These are phyloP conservation scores for Cucumis hystrix DNA, from an alignment of 306 rosid genomes.

Conservation along the genomic window DNA sequence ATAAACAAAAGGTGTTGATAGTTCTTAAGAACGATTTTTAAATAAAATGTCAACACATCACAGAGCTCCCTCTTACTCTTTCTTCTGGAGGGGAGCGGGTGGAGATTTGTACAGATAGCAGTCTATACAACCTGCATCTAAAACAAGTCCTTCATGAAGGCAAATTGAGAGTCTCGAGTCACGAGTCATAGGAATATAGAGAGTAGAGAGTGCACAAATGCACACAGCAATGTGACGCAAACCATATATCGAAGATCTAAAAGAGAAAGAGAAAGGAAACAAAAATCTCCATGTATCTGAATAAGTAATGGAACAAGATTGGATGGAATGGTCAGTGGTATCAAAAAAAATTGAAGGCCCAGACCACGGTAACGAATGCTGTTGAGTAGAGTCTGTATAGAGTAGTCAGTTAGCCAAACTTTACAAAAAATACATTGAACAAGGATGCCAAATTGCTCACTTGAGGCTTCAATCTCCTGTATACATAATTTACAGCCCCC, in stretches of 20 bases:
- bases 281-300: neutral
- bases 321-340: slow-evolving; percentile 12
- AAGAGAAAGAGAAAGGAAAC: neutral
- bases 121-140: neutral
- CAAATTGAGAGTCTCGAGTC: neutral
- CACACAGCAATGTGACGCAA: neutral
- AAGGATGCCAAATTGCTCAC: slow-evolving; percentile 44
- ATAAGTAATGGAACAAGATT: neutral
- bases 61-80: neutral
- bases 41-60: neutral
- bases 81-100: neutral
- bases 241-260: neutral
- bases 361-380: slow-evolving; percentile 30
- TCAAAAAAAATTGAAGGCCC: slow-evolving; percentile 26
- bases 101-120: slow-evolving; percentile 4
- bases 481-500: slow-evolving; percentile 84
- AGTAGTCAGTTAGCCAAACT: slow-evolving; percentile 31
- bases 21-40: neutral
- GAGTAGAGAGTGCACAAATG: neutral
- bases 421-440: slow-evolving; percentile 45
- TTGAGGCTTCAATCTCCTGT: slow-evolving; percentile 64
- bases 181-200: neutral
- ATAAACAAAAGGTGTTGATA: neutral
- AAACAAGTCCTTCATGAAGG: neutral
- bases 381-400: slow-evolving; percentile 36